A percentile compares a stretch with the other conserved stretches of the same genome.
Conservation (phyloP, 345 rosid genomes). For the Angophora floribunda region DNA sequence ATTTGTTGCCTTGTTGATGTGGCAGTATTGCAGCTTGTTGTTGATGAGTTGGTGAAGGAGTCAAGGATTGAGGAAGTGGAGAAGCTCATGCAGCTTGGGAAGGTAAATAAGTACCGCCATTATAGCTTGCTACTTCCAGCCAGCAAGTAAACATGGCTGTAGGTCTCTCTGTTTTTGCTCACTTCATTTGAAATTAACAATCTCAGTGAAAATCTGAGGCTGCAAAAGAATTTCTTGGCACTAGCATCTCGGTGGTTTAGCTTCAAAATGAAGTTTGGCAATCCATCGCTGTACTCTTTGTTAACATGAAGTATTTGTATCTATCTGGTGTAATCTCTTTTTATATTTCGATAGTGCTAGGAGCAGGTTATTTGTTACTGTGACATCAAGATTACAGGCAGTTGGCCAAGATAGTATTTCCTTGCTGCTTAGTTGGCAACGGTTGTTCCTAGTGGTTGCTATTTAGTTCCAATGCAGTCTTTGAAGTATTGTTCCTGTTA, state of each 20-base stretch:
- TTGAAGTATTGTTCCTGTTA: not conserved
- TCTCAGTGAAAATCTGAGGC: not conserved
- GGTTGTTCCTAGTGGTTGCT: not conserved
- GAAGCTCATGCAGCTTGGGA: constrained; percentile 45
- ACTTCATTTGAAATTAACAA: not conserved
- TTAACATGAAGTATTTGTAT: not conserved
- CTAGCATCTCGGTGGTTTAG: not conserved
- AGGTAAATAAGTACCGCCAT: constrained; percentile 17
- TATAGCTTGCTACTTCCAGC: constrained; percentile 26
- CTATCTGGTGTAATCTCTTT: not conserved
- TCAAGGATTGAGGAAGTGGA: constrained; percentile 44
- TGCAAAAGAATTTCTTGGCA: not conserved
- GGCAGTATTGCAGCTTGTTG: constrained; percentile 36
- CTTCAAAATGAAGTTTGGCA: not conserved
- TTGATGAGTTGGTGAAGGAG: constrained; percentile 34
- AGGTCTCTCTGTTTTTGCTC: not conserved
- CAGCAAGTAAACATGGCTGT: not conserved
- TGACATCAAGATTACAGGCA: not conserved
- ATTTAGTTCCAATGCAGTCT: not conserved
- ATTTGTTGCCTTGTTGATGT: constrained; percentile 14
- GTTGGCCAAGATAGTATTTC: not conserved
- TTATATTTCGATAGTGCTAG: not conserved
- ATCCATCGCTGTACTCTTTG: not conserved
- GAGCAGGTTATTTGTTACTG: not conserved
- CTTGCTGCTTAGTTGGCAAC: not conserved